phyloP scores from a whole-genome alignment of 2,329 filamentous ascomycete species.

The Alternaria gaisen region DNA sequence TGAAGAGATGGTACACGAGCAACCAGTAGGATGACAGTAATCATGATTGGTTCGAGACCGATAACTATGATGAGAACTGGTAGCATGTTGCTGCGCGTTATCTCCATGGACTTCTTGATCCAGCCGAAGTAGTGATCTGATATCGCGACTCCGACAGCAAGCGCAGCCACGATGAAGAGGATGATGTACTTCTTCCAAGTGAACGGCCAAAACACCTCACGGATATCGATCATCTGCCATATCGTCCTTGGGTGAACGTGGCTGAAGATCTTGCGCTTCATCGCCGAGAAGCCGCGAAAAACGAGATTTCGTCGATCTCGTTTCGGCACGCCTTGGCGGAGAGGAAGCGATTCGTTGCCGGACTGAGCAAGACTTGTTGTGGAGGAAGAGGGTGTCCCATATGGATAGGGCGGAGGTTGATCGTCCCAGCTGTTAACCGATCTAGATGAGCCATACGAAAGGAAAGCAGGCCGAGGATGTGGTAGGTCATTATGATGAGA shows the following conservation, averaged over 20 bases:
- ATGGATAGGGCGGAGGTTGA: neutral
- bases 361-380: neutral
- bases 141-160: conserved; percentile 20
- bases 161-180: conserved; percentile 13
- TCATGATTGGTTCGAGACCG: conserved; percentile 23
- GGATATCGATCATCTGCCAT: conserved; percentile 20
- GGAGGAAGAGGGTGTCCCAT: neutral
- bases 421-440: conserved; percentile 2
- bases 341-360: conserved; percentile 5
- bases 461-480: neutral
- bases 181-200: conserved; percentile 28
- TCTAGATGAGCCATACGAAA: neutral
- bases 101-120: conserved; percentile 24
- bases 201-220: conserved; percentile 23
- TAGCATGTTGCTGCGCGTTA: conserved; percentile 28
- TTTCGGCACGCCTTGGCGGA: conserved; percentile 1
- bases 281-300: neutral
- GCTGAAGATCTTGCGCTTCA: neutral
- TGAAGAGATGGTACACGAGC: conserved; percentile 9
- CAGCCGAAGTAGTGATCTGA: conserved; percentile 22
- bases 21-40: conserved; percentile 11
- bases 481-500: neutral
- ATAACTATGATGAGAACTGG: conserved; percentile 26
- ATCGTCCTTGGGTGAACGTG: conserved; percentile 21
- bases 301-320: neutral